Conservation (phyloP, 2,329 filamentous ascomycete species). For the Nectriaceae sp. region DNA sequence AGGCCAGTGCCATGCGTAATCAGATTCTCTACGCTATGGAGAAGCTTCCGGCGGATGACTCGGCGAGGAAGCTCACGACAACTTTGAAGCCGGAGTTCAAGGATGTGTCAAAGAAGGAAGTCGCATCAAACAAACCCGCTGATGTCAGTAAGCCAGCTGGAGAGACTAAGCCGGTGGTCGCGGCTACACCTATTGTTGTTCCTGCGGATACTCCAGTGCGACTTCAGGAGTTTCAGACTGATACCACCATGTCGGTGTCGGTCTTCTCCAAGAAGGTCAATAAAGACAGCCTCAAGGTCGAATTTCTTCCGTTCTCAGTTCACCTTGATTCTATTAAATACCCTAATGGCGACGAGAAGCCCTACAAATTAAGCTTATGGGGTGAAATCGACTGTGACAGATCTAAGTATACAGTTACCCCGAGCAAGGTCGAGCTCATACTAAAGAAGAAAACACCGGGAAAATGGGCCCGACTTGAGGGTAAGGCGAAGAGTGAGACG, state of each 20-base stretch:
- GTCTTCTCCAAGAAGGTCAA: slow-evolving; percentile 46
- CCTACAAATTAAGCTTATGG: slow-evolving; percentile 65
- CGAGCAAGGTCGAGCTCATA: slow-evolving; percentile 78
- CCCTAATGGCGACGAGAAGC: slow-evolving; percentile 57
- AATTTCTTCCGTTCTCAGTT: slow-evolving; percentile 32
- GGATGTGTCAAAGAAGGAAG: slow-evolving; percentile 22
- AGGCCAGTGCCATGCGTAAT: slow-evolving; percentile 47
- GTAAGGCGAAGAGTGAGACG: slow-evolving; percentile 7
- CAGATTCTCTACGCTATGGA: slow-evolving; percentile 50
- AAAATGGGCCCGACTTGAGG: slow-evolving; percentile 61
- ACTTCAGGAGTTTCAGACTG: slow-evolving; percentile 40
- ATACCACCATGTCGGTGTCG: slow-evolving; percentile 37
- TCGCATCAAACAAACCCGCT: background rate
- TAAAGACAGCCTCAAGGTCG: slow-evolving; percentile 41
- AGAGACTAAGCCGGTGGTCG: slow-evolving; percentile 6
- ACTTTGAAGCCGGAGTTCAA: slow-evolving; percentile 33
- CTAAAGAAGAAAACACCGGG: slow-evolving; percentile 68
- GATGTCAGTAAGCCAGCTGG: background rate
- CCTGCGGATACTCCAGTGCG: slow-evolving; percentile 26
- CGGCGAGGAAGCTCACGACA: slow-evolving; percentile 48
- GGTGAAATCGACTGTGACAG: slow-evolving; percentile 61
- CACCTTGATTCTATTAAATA: slow-evolving; percentile 33
- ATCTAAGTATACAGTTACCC: slow-evolving; percentile 66
- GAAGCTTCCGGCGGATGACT: slow-evolving; percentile 45
- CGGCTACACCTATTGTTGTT: slow-evolving; percentile 6